Conservation (phyloP, 2,329 filamentous ascomycete genomes). For the Geosmithia putterillii region DNA sequence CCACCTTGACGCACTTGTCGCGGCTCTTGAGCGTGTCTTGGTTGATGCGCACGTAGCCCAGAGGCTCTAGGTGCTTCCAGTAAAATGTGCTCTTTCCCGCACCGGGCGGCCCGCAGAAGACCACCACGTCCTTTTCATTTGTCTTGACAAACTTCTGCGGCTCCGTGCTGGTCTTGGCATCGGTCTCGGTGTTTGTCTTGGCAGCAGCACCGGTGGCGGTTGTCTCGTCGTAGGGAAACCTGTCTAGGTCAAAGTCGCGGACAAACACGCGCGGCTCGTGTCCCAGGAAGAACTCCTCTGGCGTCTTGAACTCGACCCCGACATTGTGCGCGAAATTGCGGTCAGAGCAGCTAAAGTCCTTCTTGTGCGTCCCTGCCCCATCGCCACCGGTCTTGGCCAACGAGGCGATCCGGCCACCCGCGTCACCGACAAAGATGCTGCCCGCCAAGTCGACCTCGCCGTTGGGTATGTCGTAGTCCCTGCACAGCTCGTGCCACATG, state of each 20-base stretch:
- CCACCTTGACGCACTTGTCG: conserved; percentile 60
- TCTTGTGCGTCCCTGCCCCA: conserved; percentile 17
- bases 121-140: conserved; percentile 59
- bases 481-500: conserved; percentile 64
- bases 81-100: conserved; percentile 90
- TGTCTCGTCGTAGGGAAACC: conserved; percentile 33
- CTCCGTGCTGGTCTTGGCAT: background rate
- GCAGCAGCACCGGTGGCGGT: background rate
- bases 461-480: conserved; percentile 46
- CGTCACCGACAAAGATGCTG: conserved; percentile 87
- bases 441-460: conserved; percentile 51
- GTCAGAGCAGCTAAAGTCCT: conserved; percentile 56
- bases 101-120: conserved; percentile 82
- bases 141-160: conserved; percentile 37
- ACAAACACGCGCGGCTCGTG: conserved; percentile 52
- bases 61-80: conserved; percentile 61
- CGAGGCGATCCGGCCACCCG: conserved; percentile 45
- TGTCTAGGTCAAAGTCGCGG: conserved; percentile 58
- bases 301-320: conserved; percentile 69
- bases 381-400: conserved; percentile 10
- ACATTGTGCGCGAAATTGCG: conserved; percentile 78
- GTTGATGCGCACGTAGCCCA: conserved; percentile 77
- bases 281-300: conserved; percentile 81
- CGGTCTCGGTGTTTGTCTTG: too few species aligned
- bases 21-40: conserved; percentile 75